phyloP scores from a whole-genome alignment of 331 rosid genomes.

The Saraca asoca region DNA sequence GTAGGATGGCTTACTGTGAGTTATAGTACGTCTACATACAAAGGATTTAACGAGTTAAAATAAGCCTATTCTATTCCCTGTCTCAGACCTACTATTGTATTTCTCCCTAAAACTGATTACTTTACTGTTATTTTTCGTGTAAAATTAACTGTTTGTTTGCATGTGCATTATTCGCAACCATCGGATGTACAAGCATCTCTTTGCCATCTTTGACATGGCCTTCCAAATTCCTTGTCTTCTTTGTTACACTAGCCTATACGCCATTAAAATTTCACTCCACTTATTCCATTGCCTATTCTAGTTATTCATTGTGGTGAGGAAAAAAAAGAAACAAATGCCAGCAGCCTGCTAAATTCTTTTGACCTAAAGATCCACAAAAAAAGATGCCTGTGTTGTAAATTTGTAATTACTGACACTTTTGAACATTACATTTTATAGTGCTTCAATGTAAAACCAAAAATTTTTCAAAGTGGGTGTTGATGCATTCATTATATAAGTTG shows the following conservation, averaged over 20 bases:
- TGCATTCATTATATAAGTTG: constrained; percentile 7
- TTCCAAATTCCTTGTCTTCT: constrained; percentile 7
- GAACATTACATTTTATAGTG: constrained; percentile 13
- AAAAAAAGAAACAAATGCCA: constrained; percentile 11
- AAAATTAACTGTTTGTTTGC: constrained; percentile 21
- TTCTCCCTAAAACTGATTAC: constrained; percentile 22
- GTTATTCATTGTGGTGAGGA: background rate
- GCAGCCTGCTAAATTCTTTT: constrained; percentile 25
- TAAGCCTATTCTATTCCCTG: constrained; percentile 9
- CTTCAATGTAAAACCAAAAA: constrained; percentile 17
- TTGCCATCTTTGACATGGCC: constrained; percentile 2
- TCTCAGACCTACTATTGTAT: constrained; percentile 18
- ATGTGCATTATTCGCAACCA: constrained; percentile 14
- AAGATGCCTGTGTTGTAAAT: constrained; percentile 25
- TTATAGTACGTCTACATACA: constrained; percentile 16
- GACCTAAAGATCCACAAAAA: constrained; percentile 2
- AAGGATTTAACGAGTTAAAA: constrained; percentile 23
- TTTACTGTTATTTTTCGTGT: constrained; percentile 23
- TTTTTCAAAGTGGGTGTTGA: constrained; percentile 7
- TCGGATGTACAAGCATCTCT: background rate
- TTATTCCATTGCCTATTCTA: constrained; percentile 1
- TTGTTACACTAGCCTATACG: background rate
- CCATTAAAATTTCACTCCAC: constrained; percentile 10
- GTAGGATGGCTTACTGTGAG: constrained; percentile 33
- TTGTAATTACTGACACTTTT: constrained; percentile 14